Evolutionary conservation across 2,329 filamentous ascomycete species (phyloP), one percentile per base, ranked within the genome.

Genomic region (Colletotrichum navitas): DNA sequence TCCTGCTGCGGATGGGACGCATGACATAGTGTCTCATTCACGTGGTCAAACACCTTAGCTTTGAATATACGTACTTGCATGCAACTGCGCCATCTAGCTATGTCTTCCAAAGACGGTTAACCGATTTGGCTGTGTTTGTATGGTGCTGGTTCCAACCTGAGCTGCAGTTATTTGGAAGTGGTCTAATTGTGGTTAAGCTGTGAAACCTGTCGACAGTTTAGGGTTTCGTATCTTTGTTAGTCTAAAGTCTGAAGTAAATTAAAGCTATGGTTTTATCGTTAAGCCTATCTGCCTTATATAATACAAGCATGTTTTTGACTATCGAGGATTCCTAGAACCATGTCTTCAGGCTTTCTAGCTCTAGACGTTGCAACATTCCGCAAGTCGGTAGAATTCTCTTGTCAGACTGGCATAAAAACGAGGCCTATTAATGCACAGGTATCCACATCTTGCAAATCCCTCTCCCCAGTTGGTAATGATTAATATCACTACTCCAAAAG

Each of bases 61-160:
- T 47, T 39, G 14, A 67, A 58, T 62, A 68, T 66, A 55, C 32
- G 54, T 45, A 55, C n/a, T 56, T 32, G 51, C 63, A 63, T 52
- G 60, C 2, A 43, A 24, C 16, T 24, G 5, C 8, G 41, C 12
- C n/a, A 45, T 61, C 18, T 16, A 3, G 12, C 29, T 18, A 24
- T 49, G 29, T n/a, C 26, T 8, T 34, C 18, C 2, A 24, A 6
- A 3, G 26, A 49, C 8, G 7, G 16, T 24, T n/a, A 10, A 45
- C 3, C 21, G 21, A 8, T 11, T 34, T 12, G 43, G 32, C 29
- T 14, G 26, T 24, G 18, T 32, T 16, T 8, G 1, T 8, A 7
- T 1, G 21, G 1, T 32, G 10, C 14, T n/a, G 18, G 24, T 21
- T n/a, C 12, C 18, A 47, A 16, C 21, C 12, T 32, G 41, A 24